Evolutionary conservation across 805 yeast genomes (phyloP), one percentile per base, ranked within the genome.

Genomic region (Pichia occidentalis): DNA sequence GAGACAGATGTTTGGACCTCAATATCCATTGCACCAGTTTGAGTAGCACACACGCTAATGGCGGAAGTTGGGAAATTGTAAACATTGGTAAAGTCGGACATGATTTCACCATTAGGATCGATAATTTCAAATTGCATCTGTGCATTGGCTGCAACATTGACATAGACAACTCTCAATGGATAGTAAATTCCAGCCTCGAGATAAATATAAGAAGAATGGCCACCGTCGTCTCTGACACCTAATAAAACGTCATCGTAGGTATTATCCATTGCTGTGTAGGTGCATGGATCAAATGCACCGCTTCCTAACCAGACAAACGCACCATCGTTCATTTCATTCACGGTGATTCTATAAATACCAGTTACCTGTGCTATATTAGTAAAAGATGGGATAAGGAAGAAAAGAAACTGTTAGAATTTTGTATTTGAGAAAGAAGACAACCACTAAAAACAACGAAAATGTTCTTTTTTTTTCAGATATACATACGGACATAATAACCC

Each of bases 201-300:
- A 24, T 46, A 39, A 24, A 39, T 36, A 24, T 33, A 25, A 1
- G 47, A 34, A 28, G 47, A 28, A 7, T 20, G 22, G 16, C 32
- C 32, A 17, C 14, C 14, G 8, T 20, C 12, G n/a, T 24, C 19
- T 22, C 37, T 22, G 4, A 25, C 34, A 16, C 27, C 42, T 17
- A 39, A 25, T 25, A 39, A 34, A 19, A 39, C 35, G 13, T 34
- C 32, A 7, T 21, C 24, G 10, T 30, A 34, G 9, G 32, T 13
- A 8, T 29, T 8, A 17, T 13, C 13, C 4, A n/a, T 5, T 11
- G 34, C 18, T 8, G 34, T 26, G 24, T 36, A 38, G 6, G 32
- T 13, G 46, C 65, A 56, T 46, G 70, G 65, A 18, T 51, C 52
- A 23, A 65, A 53, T 10, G 59, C 59, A 35, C 46, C 50, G 6